Base-by-base conservation (phyloP, 2,329 filamentous ascomycete species). In the Rutstroemia sydowiana region DNA sequence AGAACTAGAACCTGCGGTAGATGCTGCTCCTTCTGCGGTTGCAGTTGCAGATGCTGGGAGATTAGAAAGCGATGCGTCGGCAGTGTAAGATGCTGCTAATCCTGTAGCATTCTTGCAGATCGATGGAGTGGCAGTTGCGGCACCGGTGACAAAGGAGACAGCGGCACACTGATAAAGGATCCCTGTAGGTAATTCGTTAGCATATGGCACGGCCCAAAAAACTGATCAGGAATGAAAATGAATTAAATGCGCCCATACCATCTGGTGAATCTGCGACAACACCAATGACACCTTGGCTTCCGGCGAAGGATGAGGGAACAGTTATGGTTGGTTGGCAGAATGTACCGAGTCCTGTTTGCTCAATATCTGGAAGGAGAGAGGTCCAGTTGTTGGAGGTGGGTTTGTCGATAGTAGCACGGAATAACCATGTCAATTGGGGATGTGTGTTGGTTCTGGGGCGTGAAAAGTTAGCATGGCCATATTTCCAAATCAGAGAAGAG, bases 251-350 rank as follows among this genome's bases (percentile, higher is more conserved):
- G 23, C 8, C 18, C 34, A 77, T 55, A 3, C 81, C 81, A 54
- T 84, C 81, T 0, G 72, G 68, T 0, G 74, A 78, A 18, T 75
- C 69, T 20, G 71, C 72, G 0, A 77, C 73, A 28, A 83, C 65
- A 40, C 74, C 67, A 4, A 84, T 61, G 14, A 82, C 68, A 16
- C 78, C 81, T 65, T 75, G 75, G 62, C 76, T 70, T 34, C 79
- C 80, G 2, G 70, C 72, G 60, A 71, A 81, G n/a, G 68, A 69
- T 23, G 68, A 65, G 0, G 78, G 77, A 0, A 76, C 69, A 1
- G 68, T 71, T 37, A 84, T 65, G 3, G 61, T 58, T 0, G 75
- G 72, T 59, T 75, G 64, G 65, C 81, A 84, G 57, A 76, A 79
- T 45, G 68, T 64, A 49, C 79, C 79, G 2, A 76, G 66, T 14